Evolutionary conservation across 106 monocot species (phyloP), one percentile per base, ranked within the genome.

Genomic region (Hemerocallis citrina): DNA sequence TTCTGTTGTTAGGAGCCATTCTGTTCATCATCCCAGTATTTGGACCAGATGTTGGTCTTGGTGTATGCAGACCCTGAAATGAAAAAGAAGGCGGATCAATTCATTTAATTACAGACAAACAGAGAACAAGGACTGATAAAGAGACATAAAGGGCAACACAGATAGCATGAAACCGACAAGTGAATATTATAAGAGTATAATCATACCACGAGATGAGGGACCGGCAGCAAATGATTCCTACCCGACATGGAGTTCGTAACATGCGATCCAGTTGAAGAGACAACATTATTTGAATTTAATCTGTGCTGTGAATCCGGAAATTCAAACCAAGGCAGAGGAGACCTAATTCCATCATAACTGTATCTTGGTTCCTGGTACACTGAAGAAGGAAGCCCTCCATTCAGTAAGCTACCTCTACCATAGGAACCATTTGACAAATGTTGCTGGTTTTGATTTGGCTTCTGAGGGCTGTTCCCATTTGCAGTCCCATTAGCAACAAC

Each of bases 271-370:
- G 67, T 43, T 24, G 69, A 75, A n/a, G 75, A 62, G 2, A 63
- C 16, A 6, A 65, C 63, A 34, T 56, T 75, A 5, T 62, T 44
- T 34, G 82, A 36, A 72, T 49, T 41, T 5, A 61, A 57, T 37
- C 72, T 68, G 21, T 83, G 71, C 38, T 83, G 76, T 11, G 72
- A 64, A 45, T 77, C 65, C 12, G 76, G 56, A 58, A 70, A 86
- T 52, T 88, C 81, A 45, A 65, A 68, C 84, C 87, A 92, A 3
- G 77, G 70, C 43, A 72, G 43, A 30, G 80, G 71, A 21, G 91
- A 79, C 28, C 65, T 79, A 49, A 71, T 58, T 7, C 78, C 73
- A 64, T 78, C 85, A 75, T 34, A 78, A 32, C 77, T 61, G 36
- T 64, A 89, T 68, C 88, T 71, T 21, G 71, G 48, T 45, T 80